A percentile compares a stretch with the other conserved stretches of the same genome.
phyloP scores from a whole-genome alignment of 2,329 filamentous ascomycete species.

The Cordyceps cicadae region DNA sequence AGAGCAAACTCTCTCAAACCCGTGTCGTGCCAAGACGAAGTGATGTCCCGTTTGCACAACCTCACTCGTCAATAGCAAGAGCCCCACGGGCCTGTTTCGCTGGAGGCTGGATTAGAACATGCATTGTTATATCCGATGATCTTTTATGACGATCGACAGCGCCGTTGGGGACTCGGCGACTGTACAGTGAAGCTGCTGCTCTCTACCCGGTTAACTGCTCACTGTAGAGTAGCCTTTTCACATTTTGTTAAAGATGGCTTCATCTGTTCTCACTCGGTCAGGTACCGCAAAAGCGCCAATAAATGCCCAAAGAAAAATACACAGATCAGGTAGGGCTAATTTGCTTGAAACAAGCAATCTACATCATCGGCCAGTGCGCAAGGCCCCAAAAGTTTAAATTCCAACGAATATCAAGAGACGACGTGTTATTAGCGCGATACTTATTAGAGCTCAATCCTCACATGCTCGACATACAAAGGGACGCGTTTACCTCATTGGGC shows the following conservation, averaged over 20 bases:
- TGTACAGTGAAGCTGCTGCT: background rate
- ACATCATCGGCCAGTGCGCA: conserved; percentile 1
- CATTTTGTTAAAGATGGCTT: background rate
- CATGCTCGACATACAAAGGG: background rate
- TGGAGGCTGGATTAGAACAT: background rate
- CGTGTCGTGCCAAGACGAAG: background rate
- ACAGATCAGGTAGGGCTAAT: background rate
- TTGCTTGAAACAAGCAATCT: conserved; percentile 1
- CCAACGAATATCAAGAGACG: background rate
- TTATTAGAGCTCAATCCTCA: background rate
- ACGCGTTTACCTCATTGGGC: no score
- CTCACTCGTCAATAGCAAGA: background rate
- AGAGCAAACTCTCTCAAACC: conserved; percentile 5
- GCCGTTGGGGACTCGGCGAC: background rate
- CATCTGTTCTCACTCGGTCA: no score
- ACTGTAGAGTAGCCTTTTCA: background rate
- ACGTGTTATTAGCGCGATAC: background rate
- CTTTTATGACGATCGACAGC: conserved; percentile 2
- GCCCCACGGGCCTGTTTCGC: background rate
- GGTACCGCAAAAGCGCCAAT: background rate
- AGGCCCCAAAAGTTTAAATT: background rate
- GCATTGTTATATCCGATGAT: background rate
- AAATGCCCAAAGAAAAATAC: background rate
- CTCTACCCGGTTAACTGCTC: background rate
- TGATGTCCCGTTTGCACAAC: background rate